phyloP scores from a whole-genome alignment of 768 basidiomycete genomes.

The Tulasnella calospora region DNA sequence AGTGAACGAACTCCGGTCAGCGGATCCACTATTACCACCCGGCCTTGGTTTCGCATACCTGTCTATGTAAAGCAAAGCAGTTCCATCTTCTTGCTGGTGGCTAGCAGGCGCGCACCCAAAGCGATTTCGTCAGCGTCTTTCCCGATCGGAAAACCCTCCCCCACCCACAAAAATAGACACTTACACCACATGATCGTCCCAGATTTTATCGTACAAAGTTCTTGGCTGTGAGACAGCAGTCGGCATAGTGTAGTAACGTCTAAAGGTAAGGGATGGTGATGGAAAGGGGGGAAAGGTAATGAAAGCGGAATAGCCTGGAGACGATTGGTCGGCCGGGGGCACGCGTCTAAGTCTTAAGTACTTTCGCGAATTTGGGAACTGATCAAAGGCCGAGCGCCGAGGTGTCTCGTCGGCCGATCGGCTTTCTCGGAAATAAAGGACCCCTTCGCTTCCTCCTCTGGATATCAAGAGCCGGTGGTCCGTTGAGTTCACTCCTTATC shows the following conservation, averaged over 20 bases:
- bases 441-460: background rate
- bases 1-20: background rate
- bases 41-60: slow-evolving; percentile 43
- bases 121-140: slow-evolving; percentile 7
- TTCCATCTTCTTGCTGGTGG: slow-evolving; percentile 58
- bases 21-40: background rate
- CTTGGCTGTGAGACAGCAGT: slow-evolving; percentile 58
- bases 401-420: background rate
- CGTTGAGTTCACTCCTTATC: slow-evolving; percentile 8
- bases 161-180: slow-evolving; percentile 33
- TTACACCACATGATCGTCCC: slow-evolving; percentile 93
- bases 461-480: background rate
- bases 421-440: background rate
- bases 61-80: slow-evolving; percentile 79
- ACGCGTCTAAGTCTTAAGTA: background rate
- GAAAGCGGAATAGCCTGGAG: background rate
- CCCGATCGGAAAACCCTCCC: background rate
- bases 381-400: background rate
- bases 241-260: slow-evolving; percentile 44
- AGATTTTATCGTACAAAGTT: slow-evolving; percentile 96
- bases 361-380: slow-evolving; percentile 2
- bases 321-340: slow-evolving; percentile 12
- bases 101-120: slow-evolving; percentile 48
- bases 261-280: slow-evolving; percentile 13
- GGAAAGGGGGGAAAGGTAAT: background rate